Percentiles rank a stretch among this genome's conserved stretches.
Conservation (phyloP, 345 rosid species). For the Odontarrhena argentea region DNA sequence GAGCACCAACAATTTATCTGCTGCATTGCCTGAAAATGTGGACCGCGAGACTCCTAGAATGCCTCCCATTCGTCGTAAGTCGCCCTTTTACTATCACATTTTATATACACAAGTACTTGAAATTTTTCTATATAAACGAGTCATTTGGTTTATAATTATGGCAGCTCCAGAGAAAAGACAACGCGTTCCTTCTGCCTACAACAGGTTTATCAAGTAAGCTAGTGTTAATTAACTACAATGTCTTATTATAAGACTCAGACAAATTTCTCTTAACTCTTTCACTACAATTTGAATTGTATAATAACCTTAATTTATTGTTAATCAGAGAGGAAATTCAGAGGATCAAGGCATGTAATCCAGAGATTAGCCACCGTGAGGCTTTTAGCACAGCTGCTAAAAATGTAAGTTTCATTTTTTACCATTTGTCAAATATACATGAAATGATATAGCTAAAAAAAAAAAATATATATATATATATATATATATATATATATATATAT, state of each 20-base stretch:
- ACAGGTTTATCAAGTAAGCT: slow-evolving; percentile 91
- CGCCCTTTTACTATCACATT: neutral
- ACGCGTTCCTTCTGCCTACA: slow-evolving; percentile 97
- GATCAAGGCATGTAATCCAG: slow-evolving; percentile 93
- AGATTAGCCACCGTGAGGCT: slow-evolving; percentile 95
- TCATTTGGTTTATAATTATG: neutral
- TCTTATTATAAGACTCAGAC: neutral
- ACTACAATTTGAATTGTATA: neutral
- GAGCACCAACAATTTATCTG: slow-evolving; percentile 24
- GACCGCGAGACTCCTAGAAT: slow-evolving; percentile 66
- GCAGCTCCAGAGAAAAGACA: slow-evolving; percentile 98
- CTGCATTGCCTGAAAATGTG: slow-evolving; percentile 48
- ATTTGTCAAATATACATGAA: neutral
- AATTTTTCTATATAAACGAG: neutral
- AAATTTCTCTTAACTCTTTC: neutral
- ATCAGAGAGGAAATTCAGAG: slow-evolving; percentile 95
- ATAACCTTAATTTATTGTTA: neutral
- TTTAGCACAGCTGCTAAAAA: slow-evolving; percentile 98
- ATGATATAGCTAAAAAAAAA: neutral
- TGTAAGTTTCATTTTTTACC: slow-evolving; percentile 50
- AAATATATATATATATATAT: too few relatives aligned
- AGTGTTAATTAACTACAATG: neutral
- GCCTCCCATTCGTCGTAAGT: slow-evolving; percentile 84
- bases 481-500: too few relatives aligned
- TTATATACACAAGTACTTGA: neutral